Evolutionary conservation across 257 asterid genomes (phyloP), one percentile per base, ranked within the genome.

Genomic region (Misopates orontium): DNA sequence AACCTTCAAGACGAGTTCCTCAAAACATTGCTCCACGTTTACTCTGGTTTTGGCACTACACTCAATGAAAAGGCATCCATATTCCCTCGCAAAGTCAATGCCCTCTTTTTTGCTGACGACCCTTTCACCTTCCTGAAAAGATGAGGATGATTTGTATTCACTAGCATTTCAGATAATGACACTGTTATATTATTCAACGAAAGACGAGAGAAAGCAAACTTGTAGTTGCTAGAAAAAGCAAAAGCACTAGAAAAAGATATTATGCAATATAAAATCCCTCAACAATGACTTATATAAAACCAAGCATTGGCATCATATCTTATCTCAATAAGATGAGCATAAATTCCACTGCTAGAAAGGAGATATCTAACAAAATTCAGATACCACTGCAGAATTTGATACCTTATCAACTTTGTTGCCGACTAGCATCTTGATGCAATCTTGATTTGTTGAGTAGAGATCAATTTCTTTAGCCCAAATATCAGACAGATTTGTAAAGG

Each of bases 361-460:
- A 14, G 15, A 53, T 50, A 28, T 45, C 16, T 45, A 68, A 50
- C 4, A 20, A 49, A 19, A n/a, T 22, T 42, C 51, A 23, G 54
- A 58, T 47, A 23, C 40, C 13, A 56, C 13, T 7, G 56, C 36
- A 32, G 18, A 19, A 17, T 69, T 31, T 45, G 40, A 56, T 81
- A 87, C 97, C 96, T 87, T 88, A 62, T 88, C 97, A 28, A 91
- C 97, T 83, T 91, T 91, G 85, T 91, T 91, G 65, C 97, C 96
- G 1, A 91, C 97, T 3, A 91, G 95, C 97, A 91, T 91, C 86
- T 91, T 91, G 73, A 91, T 86, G 79, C 95, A 88, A 64, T 86
- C 95, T 83, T 85, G 92, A 77, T 86, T 86, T 67, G 97, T 85
- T 8, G 96, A 86, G 80, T 88, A 86, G 56, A 84, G 90, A 75